Percentiles rank a stretch among this genome's conserved stretches.
Conservation (phyloP, 495 filamentous ascomycete species). For the Xylaria cubensis region DNA sequence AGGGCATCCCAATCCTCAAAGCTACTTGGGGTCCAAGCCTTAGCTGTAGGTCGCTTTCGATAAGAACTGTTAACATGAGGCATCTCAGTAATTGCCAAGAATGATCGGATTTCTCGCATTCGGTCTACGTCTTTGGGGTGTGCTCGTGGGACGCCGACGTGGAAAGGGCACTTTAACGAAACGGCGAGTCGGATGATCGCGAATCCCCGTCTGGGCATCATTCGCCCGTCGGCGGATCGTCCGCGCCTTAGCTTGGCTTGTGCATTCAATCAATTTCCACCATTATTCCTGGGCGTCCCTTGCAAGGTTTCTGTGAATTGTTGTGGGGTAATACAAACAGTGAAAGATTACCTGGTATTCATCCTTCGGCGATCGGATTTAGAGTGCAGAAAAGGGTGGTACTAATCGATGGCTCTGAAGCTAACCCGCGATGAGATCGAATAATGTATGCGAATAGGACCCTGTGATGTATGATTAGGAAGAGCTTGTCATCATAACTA, state of each 20-base stretch:
- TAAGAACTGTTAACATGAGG: neutral
- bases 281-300: slow-evolving; percentile 2
- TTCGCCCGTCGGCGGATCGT: slow-evolving; percentile 5
- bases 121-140: neutral
- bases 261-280: slow-evolving; percentile 14
- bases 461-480: slow-evolving; percentile 6
- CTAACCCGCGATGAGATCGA: slow-evolving; percentile 4
- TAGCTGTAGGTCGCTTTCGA: neutral
- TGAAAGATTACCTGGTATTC: too few relatives aligned
- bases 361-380: slow-evolving; percentile 6
- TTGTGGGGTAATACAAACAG: slow-evolving; percentile 3
- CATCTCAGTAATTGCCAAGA: neutral
- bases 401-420: slow-evolving; percentile 10
- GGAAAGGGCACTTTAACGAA: neutral
- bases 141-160: neutral
- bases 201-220: slow-evolving; percentile 17
- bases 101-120: slow-evolving; percentile 4
- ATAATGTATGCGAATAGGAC: slow-evolving; percentile 8
- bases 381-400: neutral
- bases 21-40: too few relatives aligned
- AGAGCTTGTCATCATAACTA: neutral
- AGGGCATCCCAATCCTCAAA: neutral
- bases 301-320: neutral
- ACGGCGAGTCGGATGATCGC: slow-evolving; percentile 23
- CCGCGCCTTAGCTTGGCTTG: neutral